Base-by-base conservation (phyloP, 164 flowering plant species). In the Magnolia officinalis region DNA sequence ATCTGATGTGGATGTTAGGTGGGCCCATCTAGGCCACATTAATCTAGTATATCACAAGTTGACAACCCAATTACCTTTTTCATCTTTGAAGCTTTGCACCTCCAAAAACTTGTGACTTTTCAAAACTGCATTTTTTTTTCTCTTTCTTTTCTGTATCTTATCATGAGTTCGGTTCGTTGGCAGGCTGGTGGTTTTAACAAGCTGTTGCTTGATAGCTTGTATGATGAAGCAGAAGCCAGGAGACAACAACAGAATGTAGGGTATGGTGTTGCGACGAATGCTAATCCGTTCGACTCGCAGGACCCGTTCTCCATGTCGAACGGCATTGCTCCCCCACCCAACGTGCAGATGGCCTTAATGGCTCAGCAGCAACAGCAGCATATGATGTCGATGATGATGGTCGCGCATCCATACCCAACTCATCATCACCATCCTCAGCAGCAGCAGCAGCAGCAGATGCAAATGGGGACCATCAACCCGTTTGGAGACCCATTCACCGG, bases 181-280 rank as follows among this genome's bases (percentile, higher is more conserved):
- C 78, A 95, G 98, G 99, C 85, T 21, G 98, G 99, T 58, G 98
- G 98, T 2, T 96, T 96, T 59, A 89, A 94, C 86, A 89, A 80
- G 84, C 85, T 91, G 74, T 84, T 96, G 79, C 95, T 94, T 0
- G 93, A 96, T 77, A 96, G 99, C 86, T 84, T 96, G 78, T 96
- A 96, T 64, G 98, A 92, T 23, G 95, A 96, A 82, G 93, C 86
- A 0, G 73, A 76, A 58, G 80, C 93, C 0, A 84, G 96, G 81
- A 88, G 87, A 8, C 94, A 93, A 68, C 45, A 37, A 37, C 63
- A 83, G 72, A 88, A 87, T 75, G 89, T 90, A 29, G 94, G 90
- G 2, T 90, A 86, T 73, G 90, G 83, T 24, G 77, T 45, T 20
- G 61, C 13, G 2, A 55, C 0, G 16, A 2, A 2, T 3, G 18